Percentiles rank a stretch among this genome's conserved stretches.
Conservation (phyloP, 768 basidiomycete genomes). For the Termitomyces sp. region DNA sequence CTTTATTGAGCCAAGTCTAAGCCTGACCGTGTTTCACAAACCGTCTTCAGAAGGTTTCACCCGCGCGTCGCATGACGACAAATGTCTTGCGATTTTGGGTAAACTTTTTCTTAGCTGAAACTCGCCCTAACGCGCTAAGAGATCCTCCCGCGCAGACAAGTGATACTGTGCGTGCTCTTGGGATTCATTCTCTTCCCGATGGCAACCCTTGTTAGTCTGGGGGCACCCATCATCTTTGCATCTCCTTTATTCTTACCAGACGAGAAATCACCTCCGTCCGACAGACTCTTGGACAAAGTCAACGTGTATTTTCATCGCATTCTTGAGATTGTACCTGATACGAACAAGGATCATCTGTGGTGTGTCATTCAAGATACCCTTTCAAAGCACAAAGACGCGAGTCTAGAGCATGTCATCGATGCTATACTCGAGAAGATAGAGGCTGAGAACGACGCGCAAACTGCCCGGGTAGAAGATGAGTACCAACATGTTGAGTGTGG, state of each 20-base stretch:
- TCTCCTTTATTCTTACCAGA: not conserved
- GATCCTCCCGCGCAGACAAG: not conserved
- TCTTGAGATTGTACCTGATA: slow-evolving; percentile 67
- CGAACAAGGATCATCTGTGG: slow-evolving; percentile 46
- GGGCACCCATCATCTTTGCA: not conserved
- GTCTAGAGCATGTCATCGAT: slow-evolving; percentile 52
- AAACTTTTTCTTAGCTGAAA: not conserved
- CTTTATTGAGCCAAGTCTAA: not conserved
- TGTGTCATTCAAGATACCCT: slow-evolving; percentile 40
- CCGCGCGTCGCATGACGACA: not conserved
- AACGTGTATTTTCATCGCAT: slow-evolving; percentile 36
- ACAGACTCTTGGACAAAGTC: slow-evolving; percentile 5
- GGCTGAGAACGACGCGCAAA: slow-evolving; percentile 23
- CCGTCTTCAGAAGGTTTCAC: not conserved
- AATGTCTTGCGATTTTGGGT: slow-evolving; percentile 2
- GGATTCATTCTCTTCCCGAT: not conserved
- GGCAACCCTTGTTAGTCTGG: not conserved
- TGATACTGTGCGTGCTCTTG: not conserved
- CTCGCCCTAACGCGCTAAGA: not conserved
- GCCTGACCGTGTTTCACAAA: slow-evolving; percentile 1
- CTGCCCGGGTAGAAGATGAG: slow-evolving; percentile 27
- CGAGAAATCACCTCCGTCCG: not conserved
- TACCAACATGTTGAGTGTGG: slow-evolving; percentile 62
- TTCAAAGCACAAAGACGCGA: slow-evolving; percentile 27
- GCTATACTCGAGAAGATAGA: slow-evolving; percentile 51